Evolutionary conservation across 108 stramenopile species (phyloP), one percentile per base, ranked within the genome.

Genomic region (Aureococcus anophagefferens): DNA sequence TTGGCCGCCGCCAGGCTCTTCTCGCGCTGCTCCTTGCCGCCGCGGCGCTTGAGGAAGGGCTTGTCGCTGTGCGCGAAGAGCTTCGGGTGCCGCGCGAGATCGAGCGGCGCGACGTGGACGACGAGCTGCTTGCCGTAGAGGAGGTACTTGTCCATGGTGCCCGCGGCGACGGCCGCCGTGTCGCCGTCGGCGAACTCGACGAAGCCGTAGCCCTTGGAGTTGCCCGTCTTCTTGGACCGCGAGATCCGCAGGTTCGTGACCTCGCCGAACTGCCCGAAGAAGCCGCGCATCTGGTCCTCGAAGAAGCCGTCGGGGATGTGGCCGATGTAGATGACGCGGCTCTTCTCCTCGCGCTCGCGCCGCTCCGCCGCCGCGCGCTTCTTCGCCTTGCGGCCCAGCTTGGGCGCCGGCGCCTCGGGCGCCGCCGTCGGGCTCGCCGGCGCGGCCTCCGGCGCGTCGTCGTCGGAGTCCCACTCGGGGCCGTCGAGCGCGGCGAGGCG

Each of bases 111-210:
- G 30, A 94, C 67, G 66, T 95, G 85, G 81, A 89, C 94, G 0
- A 94, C 92, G 69, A 99, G 79, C 67, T 94, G 81, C 72, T 90
- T 90, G 68, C 87, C 88, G 35, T 81, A 51, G n/a, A 99, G 74
- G 76, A 92, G 88, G 79, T 98, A 98, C 35, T 94, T 91, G 62
- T 90, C 78, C 90, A 99, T 90, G 33, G 96, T 92, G 35, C 97
- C 93, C 14, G 95, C 93, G 5, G 94, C 98, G 69, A 97, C 93
- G 14, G 65, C 68, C 17, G 97, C 93, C 15, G 92, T 90, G 66
- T 94, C 90, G 4, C 81, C 64, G 68, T 87, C 82, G 15, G 46
- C 83, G 71, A 98, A 97, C 81, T 97, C 85, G 30, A 92, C 81
- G 85, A 97, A 99, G 28, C 93, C 98, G 76, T 96, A 97, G 5